Evolutionary conservation across 352 stramenopile genomes (phyloP).

Genomic region (Blastocystis sp.): DNA sequence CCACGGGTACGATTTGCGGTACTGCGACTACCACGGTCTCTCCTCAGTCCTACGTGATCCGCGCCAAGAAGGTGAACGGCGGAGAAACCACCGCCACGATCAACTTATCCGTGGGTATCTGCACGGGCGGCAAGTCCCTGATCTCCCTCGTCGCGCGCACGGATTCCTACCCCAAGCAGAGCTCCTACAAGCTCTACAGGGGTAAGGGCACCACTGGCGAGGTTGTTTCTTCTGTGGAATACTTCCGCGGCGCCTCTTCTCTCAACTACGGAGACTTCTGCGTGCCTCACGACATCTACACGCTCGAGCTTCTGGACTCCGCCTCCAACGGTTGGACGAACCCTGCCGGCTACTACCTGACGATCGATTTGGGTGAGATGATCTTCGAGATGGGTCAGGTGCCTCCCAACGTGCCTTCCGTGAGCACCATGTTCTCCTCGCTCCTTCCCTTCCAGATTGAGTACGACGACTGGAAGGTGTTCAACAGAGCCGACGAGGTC

Average conservation of each 20-base stretch:
- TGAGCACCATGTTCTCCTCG: conserved; percentile 22
- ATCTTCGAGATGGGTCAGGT: conserved; percentile 15
- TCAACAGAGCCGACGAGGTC: neutral
- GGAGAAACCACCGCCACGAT: neutral
- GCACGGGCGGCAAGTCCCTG: conserved; percentile 33
- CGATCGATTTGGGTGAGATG: conserved; percentile 47
- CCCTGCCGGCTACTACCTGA: conserved; percentile 38
- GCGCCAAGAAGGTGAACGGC: conserved; percentile 28
- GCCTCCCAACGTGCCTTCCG: neutral
- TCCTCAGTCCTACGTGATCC: neutral
- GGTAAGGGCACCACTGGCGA: neutral
- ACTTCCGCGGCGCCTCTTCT: neutral
- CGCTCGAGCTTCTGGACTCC: conserved; percentile 28
- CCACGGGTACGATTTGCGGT: conserved; percentile 48
- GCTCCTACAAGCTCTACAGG: conserved; percentile 45
- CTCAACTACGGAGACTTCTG: conserved; percentile 46
- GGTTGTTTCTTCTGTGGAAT: neutral
- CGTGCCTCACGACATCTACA: conserved; percentile 12
- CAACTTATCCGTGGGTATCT: neutral
- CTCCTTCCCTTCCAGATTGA: conserved; percentile 20
- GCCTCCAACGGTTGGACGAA: conserved; percentile 13
- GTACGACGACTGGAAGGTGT: conserved; percentile 19
- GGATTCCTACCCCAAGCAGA: neutral
- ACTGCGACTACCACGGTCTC: neutral
- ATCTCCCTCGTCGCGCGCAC: neutral